phyloP scores from a whole-genome alignment of 2,329 filamentous ascomycete genomes.

The Aspergillus nomiae region DNA sequence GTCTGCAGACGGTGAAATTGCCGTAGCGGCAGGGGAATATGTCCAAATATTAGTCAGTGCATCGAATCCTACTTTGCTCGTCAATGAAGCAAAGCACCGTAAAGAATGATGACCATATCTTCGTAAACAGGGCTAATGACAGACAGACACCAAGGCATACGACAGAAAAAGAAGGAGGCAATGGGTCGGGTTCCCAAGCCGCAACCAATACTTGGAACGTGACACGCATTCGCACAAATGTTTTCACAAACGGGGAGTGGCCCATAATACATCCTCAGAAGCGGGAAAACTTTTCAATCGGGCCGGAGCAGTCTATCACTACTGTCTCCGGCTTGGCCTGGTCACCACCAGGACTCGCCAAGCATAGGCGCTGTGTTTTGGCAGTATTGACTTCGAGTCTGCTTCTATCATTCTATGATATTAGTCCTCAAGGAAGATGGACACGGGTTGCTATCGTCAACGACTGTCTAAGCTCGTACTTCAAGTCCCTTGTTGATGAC shows the following conservation, averaged over 20 bases:
- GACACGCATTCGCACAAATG: constrained; percentile 50
- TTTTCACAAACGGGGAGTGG: constrained; percentile 56
- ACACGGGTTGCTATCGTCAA: constrained; percentile 57
- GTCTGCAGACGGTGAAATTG: constrained; percentile 61
- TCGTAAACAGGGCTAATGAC: constrained; percentile 16
- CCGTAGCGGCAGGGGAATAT: constrained; percentile 57
- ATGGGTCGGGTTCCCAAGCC: constrained; percentile 25
- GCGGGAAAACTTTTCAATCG: constrained; percentile 55
- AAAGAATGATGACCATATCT: background rate
- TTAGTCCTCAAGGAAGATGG: constrained; percentile 53
- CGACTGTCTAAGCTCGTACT: constrained; percentile 47
- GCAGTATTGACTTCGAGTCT: constrained; percentile 60
- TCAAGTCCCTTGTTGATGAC: constrained; percentile 23
- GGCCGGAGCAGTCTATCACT: constrained; percentile 60
- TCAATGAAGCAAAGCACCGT: background rate
- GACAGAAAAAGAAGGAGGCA: constrained; percentile 15
- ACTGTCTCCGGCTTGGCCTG: constrained; percentile 54
- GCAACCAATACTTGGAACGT: constrained; percentile 37
- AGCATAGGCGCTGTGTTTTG: constrained; percentile 56
- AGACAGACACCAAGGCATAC: constrained; percentile 31
- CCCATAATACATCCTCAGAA: constrained; percentile 48
- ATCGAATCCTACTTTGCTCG: constrained; percentile 8
- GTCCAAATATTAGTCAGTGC: constrained; percentile 53
- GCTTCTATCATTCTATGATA: constrained; percentile 59
- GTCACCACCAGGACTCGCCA: constrained; percentile 59